Evolutionary conservation across 805 yeast species (phyloP).

Genomic region (Cyberlindnera mrakii): DNA sequence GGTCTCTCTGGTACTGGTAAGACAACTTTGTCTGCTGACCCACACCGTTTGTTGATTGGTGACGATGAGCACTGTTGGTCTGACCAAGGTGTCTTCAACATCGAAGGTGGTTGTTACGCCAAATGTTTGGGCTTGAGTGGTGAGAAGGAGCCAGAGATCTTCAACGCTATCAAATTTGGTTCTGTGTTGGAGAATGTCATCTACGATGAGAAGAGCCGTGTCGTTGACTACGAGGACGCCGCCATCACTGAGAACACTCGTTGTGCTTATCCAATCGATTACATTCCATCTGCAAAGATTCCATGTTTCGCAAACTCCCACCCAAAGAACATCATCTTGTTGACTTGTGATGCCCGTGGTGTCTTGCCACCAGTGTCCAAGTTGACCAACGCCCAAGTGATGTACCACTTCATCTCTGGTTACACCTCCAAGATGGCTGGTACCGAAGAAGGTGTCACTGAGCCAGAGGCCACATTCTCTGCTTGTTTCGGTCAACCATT

Average conservation of each 20-base stretch:
- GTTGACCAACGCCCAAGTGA: constrained; percentile 90
- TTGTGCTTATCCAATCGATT: constrained; percentile 97
- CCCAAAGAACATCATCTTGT: constrained; percentile 85
- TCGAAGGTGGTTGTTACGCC: constrained; percentile 99
- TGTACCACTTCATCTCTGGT: constrained; percentile 98
- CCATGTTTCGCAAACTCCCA: constrained; percentile 89
- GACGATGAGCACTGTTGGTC: constrained; percentile 99
- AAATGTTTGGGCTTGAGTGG: constrained; percentile 85
- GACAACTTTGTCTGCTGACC: constrained; percentile 95
- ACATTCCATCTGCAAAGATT: constrained; percentile 90
- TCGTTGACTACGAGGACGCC: constrained; percentile 78
- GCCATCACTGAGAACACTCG: constrained; percentile 94
- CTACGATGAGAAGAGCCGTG: constrained; percentile 71
- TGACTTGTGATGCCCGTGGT: constrained; percentile 98
- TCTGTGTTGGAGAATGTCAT: constrained; percentile 90
- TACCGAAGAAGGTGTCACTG: constrained; percentile 97
- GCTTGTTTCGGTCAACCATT: constrained; percentile 99
- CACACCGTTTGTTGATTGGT: constrained; percentile 88
- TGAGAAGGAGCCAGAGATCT: constrained; percentile 97
- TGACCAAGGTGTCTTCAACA: constrained; percentile 95
- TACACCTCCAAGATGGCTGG: constrained; percentile 99
- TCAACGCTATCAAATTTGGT: constrained; percentile 90
- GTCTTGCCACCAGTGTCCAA: constrained; percentile 96
- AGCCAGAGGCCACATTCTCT: constrained; percentile 96
- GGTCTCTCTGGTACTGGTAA: constrained; percentile 98